Base-by-base conservation (phyloP, 2,329 filamentous ascomycete genomes). In the Knufia petricola region DNA sequence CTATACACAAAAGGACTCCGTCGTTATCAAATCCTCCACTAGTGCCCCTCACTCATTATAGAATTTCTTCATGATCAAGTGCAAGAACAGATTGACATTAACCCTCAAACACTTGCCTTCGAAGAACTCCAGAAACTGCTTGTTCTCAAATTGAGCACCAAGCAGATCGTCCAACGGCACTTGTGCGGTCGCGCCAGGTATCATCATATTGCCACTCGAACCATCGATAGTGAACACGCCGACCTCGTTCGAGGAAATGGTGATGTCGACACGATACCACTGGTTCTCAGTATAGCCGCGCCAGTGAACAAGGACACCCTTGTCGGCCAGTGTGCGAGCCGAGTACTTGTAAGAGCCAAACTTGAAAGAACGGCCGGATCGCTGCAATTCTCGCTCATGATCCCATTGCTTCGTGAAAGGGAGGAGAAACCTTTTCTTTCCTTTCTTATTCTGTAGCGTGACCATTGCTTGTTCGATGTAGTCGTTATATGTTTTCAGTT, bases 391-490 rank as follows among this genome's bases (percentile, higher is more conserved):
- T 56, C 88, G 84, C 70, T 96, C 88, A 68, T 98, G 92, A 67
- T 95, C 94, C 79, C 95, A 98, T 67, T 98, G 92, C 63, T 94
- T 94, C 20, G 90, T 95, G 66, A 98, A 98, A 12, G 92, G 92
- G 65, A 98, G 78, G 49, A 95, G 76, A 74, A 95, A 95, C 46
- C 85, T 80, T 66, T 94, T 94, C 71, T 94, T 94, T 53, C 84
- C 89, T 69, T 95, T 95, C 67, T 95, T 94, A 69, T 86, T 95
- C 66, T 96, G 92, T 50, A 98, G 74, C 3, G 94, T 98, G 52
- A 89, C 77, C 87, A 98, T 95, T 42, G 92, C 90, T 66, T 95
- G 89, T 70, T 98, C 94, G 62, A 98, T 95, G 68, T 98, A 98
- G 69, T 98, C 88, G 64, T 98, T 95, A 70, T 98, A 98, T 56